A percentile compares a stretch with the other conserved stretches of the same genome.
phyloP scores from a whole-genome alignment of 495 filamentous ascomycete species.

The Neurospora tetraspora region DNA sequence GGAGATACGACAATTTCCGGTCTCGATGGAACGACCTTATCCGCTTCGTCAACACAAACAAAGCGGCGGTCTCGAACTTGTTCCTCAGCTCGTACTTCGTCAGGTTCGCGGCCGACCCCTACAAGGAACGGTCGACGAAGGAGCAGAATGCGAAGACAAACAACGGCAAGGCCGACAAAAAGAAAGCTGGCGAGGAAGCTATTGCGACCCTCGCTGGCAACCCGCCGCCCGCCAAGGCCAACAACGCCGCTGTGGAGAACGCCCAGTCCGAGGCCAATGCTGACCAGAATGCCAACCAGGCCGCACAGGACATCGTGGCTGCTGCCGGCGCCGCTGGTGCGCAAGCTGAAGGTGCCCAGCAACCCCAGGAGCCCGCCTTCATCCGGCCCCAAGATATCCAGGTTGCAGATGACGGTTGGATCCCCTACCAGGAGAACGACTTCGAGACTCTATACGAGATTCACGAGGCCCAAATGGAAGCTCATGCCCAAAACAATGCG shows the following conservation, averaged over 20 bases:
- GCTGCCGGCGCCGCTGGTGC: not conserved
- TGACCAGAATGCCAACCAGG: not conserved
- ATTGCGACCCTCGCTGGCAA: not conserved
- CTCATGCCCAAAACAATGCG: not conserved
- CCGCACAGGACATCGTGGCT: not conserved
- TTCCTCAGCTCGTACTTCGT: not conserved
- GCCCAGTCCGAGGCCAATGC: too few relatives aligned
- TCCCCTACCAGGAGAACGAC: not conserved
- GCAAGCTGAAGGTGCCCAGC: not conserved
- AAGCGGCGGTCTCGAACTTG: not conserved
- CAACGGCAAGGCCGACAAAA: not conserved
- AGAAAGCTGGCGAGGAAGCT: not conserved
- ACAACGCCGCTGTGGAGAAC: too few relatives aligned
- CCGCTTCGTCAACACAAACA: not conserved
- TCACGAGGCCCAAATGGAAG: not conserved
- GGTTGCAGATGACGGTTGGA: not conserved
- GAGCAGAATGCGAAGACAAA: not conserved
- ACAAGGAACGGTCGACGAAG: not conserved
- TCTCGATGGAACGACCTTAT: not conserved
- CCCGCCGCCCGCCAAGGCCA: not conserved
- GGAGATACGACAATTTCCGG: not conserved
- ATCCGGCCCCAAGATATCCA: rapidly evolving
- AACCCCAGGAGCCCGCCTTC: not conserved
- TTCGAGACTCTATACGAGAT: not conserved
- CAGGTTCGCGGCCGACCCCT: not conserved